Base-by-base conservation (phyloP, 129 eudicot species). In the Tagetes patula region DNA sequence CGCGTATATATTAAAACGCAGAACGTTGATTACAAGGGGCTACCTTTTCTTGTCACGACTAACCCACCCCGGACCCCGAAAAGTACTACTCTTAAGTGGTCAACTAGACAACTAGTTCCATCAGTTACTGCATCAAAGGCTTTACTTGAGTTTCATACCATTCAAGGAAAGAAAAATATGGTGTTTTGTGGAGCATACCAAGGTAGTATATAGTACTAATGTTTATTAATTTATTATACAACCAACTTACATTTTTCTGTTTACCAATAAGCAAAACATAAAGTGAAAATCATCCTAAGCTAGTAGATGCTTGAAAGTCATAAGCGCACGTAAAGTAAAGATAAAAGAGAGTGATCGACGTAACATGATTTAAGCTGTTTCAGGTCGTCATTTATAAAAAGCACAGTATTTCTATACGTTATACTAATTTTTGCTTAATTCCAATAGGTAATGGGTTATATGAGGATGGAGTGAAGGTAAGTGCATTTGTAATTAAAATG, bases 181-280 rank as follows among this genome's bases (percentile, higher is more conserved):
- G 87, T 96, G 97, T 92, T 88, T 54, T 89, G 89, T 87, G 98
- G 98, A 77, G 96, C 96, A 32, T 87, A 89, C 79, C 94, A 85
- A 75, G 96, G 97, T 91, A 63, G 0, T 10, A 33, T 33, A 20
- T 20, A 20, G 27, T 20, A 20, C 27, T 20, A 20, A 20, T 20
- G 27, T 20, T 20, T 20, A 20, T 20, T 9, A 33, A 14, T 59
- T 59, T 32, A 32, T 8, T 32, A 0, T 3, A 1, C 65, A 32
- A 59, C 61, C 60, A 7, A 50, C 34, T 54, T 32, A 12, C 31
- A 4, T 52, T 20, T n/a, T 20, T 20, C 27, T 20, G 27, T 47
- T 10, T 9, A 0, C 43, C 43, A 40, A 40, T 20, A 20, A 20
- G 27, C 27, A 20, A 20, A 20, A 20, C 27, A 20, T 20, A 20